Conservation (phyloP, 2,329 filamentous ascomycete species). For the Aspergillus amoenus region DNA sequence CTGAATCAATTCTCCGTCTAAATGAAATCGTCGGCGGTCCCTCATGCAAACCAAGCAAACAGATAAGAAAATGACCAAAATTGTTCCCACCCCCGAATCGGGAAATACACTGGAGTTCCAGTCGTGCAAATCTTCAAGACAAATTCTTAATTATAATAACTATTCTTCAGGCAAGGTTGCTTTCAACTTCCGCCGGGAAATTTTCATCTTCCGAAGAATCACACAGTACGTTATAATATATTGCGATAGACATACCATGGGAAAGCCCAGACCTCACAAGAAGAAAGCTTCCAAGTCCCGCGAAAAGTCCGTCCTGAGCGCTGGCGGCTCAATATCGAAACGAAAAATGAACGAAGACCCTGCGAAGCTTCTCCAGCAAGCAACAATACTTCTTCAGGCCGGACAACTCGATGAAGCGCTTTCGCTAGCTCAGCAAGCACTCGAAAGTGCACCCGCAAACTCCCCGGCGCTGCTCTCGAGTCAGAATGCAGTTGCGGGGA, state of each 20-base stretch:
- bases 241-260: constrained; percentile 42
- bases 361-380: constrained; percentile 57
- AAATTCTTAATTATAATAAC: background rate
- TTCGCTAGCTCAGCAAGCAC: constrained; percentile 53
- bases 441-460: constrained; percentile 38
- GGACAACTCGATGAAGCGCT: constrained; percentile 60
- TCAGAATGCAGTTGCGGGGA: constrained; percentile 75
- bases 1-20: constrained; percentile 13
- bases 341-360: constrained; percentile 51
- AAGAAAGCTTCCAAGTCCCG: constrained; percentile 44
- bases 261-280: constrained; percentile 52
- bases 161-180: background rate
- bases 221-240: constrained; percentile 13
- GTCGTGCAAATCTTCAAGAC: constrained; percentile 1
- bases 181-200: background rate
- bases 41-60: constrained; percentile 45
- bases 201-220: background rate
- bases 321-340: constrained; percentile 40
- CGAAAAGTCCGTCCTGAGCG: constrained; percentile 45
- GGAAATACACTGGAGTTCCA: constrained; percentile 16
- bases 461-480: constrained; percentile 53
- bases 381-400: constrained; percentile 57
- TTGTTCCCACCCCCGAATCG: constrained; percentile 22
- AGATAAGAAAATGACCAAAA: constrained; percentile 30
- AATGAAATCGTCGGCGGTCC: constrained; percentile 26